Evolutionary conservation across 345 rosid genomes (phyloP).

Genomic region (Corchorus capsularis): DNA sequence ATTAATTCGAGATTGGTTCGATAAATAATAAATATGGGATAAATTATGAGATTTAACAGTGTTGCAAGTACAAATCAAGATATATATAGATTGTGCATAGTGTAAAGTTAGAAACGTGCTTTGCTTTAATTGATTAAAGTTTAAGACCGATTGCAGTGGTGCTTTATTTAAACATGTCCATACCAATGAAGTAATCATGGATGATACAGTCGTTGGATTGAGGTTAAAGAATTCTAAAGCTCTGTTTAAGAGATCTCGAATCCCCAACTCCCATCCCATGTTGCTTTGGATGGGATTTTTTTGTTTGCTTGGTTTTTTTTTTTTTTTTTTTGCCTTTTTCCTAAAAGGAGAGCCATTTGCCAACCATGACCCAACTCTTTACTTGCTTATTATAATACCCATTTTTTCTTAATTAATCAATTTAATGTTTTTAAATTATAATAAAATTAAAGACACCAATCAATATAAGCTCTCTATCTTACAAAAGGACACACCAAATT

Average conservation of each 20-base stretch:
- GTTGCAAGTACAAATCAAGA: slow-evolving; percentile 4
- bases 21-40: background rate
- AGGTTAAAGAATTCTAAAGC: slow-evolving; percentile 31
- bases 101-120: slow-evolving; percentile 38
- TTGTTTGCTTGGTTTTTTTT: slow-evolving; percentile 28
- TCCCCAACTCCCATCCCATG: slow-evolving; percentile 42
- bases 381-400: slow-evolving; percentile 1
- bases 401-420: background rate
- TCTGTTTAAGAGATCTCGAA: slow-evolving; percentile 37
- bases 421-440: background rate
- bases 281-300: slow-evolving; percentile 34
- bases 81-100: slow-evolving; percentile 6
- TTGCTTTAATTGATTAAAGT: slow-evolving; percentile 38
- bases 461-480: background rate
- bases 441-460: slow-evolving; percentile 12
- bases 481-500: slow-evolving; percentile 16
- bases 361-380: slow-evolving; percentile 33
- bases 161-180: slow-evolving; percentile 22
- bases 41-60: background rate
- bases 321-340: slow-evolving; percentile 23
- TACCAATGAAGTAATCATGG: slow-evolving; percentile 28
- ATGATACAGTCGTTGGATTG: slow-evolving; percentile 29
- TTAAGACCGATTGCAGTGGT: slow-evolving; percentile 17
- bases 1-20: background rate
- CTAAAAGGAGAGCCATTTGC: slow-evolving; percentile 36